Evolutionary conservation across 2,329 filamentous ascomycete species (phyloP).

Genomic region (Dryadomyces quercivorus): DNA sequence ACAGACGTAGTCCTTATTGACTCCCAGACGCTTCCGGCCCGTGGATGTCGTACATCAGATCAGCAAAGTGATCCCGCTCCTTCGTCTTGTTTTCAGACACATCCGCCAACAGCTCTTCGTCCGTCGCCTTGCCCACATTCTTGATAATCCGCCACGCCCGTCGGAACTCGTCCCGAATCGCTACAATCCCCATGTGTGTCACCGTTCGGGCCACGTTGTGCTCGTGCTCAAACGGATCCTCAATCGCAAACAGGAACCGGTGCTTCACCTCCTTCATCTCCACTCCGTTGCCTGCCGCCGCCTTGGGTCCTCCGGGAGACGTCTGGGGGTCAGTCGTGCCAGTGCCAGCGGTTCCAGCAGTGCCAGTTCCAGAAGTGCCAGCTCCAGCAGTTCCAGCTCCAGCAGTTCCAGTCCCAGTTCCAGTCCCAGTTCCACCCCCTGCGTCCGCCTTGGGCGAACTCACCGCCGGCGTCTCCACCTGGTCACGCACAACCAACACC

Average conservation of each 20-base stretch:
- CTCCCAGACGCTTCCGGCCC: constrained; percentile 13
- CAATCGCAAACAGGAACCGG: constrained; percentile 77
- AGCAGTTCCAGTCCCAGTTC: no score
- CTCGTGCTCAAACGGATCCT: constrained; percentile 79
- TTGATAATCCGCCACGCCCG: constrained; percentile 64
- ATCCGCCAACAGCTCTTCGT: constrained; percentile 42
- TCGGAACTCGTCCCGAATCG: constrained; percentile 75
- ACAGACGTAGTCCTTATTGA: neutral
- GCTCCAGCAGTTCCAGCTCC: no score
- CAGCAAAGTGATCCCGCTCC: constrained; percentile 23
- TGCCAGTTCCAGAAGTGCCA: no score
- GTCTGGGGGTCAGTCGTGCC: constrained; percentile 9
- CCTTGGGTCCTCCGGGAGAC: constrained; percentile 14
- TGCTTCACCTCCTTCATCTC: constrained; percentile 59
- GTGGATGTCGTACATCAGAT: constrained; percentile 29
- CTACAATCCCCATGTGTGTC: constrained; percentile 67
- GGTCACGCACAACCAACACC: constrained; percentile 38
- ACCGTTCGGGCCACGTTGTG: constrained; percentile 86
- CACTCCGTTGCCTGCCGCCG: constrained; percentile 7
- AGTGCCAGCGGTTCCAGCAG: constrained; percentile 3
- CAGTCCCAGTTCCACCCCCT: no score
- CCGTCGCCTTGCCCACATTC: constrained; percentile 28
- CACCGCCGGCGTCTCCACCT: constrained; percentile 14
- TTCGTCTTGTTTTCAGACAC: constrained; percentile 21
- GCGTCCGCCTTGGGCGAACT: neutral